Evolutionary conservation across 2,329 filamentous ascomycete genomes (phyloP).

Genomic region (Beauveria scarabaeidicola): DNA sequence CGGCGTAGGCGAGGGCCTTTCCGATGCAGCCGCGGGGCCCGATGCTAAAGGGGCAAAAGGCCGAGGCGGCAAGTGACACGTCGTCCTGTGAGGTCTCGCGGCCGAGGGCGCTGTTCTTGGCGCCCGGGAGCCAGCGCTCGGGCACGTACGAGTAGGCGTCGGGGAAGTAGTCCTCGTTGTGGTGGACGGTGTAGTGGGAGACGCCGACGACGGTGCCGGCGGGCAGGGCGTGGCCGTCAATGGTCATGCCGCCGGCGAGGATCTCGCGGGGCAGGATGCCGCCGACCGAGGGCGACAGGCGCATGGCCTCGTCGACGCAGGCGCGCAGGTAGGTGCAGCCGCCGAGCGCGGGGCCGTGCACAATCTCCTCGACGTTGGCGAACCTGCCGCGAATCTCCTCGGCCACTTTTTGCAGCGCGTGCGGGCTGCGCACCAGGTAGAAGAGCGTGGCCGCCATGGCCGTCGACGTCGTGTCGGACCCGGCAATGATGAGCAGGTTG

Average conservation of each 20-base stretch:
- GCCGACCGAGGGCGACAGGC: slow-evolving; percentile 52
- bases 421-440: slow-evolving; percentile 48
- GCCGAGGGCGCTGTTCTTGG: slow-evolving; percentile 27
- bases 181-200: slow-evolving; percentile 61
- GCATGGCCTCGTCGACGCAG: slow-evolving; percentile 59
- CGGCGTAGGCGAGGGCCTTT: slow-evolving; percentile 59
- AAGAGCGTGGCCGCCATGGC: slow-evolving; percentile 56
- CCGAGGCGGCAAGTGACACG: slow-evolving; percentile 49
- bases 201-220: slow-evolving; percentile 55
- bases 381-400: slow-evolving; percentile 47
- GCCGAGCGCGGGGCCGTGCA: slow-evolving; percentile 39
- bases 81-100: slow-evolving; percentile 40
- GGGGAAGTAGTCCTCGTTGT: slow-evolving; percentile 55
- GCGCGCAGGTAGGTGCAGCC: slow-evolving; percentile 52
- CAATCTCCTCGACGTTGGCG: slow-evolving; percentile 43
- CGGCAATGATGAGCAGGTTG: slow-evolving; percentile 62
- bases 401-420: slow-evolving; percentile 37
- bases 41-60: slow-evolving; percentile 67
- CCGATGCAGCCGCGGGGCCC: slow-evolving; percentile 65
- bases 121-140: slow-evolving; percentile 55
- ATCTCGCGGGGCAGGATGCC: slow-evolving; percentile 54
- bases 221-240: slow-evolving; percentile 47
- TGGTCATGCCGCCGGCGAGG: slow-evolving; percentile 42
- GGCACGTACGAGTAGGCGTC: slow-evolving; percentile 50
- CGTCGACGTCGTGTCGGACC: slow-evolving; percentile 64